A percentile compares a stretch with the other conserved stretches of the same genome.
These are phyloP conservation scores for Euphorbia schlechtendalii DNA, from an alignment of 441 rosid genomes.

Conservation along the genomic window DNA sequence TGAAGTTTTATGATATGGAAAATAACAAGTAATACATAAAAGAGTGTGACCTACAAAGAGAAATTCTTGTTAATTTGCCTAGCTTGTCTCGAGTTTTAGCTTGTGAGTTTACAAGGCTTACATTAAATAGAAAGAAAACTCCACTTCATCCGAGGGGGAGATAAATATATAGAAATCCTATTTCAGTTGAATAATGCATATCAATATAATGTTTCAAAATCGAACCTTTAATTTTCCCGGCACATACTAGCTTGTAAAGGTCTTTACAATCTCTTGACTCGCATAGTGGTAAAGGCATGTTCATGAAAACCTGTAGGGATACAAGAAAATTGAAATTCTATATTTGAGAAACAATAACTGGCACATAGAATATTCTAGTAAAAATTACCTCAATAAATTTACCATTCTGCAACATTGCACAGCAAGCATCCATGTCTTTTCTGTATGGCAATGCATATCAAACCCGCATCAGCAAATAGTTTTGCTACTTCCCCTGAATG, in stretches of 20 bases:
- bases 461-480: conserved; percentile 85
- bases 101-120: too few relatives aligned
- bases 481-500: conserved; percentile 75
- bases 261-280: conserved; percentile 88
- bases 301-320: conserved; percentile 63
- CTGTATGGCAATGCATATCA: conserved; percentile 86
- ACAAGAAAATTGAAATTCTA: conserved; percentile 11
- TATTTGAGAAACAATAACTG: background rate
- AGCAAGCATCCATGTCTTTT: conserved; percentile 79
- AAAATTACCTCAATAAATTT: conserved; percentile 63
- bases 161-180: too few relatives aligned
- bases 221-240: conserved; percentile 82
- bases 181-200: background rate
- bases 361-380: background rate
- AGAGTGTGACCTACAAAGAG: too few relatives aligned
- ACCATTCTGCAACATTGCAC: conserved; percentile 55
- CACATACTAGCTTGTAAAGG: conserved; percentile 82
- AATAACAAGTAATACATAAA: too few relatives aligned
- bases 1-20: too few relatives aligned
- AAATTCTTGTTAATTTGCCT: too few relatives aligned
- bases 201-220: background rate
- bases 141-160: too few relatives aligned
- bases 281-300: conserved; percentile 72
- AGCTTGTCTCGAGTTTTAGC: too few relatives aligned
- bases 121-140: too few relatives aligned